Base-by-base conservation (phyloP, 495 filamentous ascomycete species). In the Tuber aestivum region DNA sequence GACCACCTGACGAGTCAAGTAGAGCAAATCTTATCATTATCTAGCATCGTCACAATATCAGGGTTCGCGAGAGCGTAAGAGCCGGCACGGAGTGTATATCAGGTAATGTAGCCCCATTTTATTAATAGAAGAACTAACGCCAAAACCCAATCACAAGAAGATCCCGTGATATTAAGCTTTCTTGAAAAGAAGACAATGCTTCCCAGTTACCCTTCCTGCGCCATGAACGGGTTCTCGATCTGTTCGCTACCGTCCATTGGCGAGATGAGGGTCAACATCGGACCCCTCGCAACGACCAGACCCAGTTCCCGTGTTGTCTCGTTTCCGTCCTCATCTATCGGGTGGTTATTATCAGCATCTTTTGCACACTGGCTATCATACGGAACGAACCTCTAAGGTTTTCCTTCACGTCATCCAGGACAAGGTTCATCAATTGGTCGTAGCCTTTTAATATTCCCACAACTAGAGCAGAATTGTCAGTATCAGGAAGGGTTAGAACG, bases 381-480 rank as follows among this genome's bases (percentile, higher is more conserved):
- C 37, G 65, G 35, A 40, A 79, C 87, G 77, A 80, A 97, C 95
- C 95, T 86, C 92, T 87, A 85, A 97, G 88, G 37, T 90, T 86
- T 83, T 99, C 95, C 85, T 96, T 90, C 35, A 95, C 94, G 72
- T 98, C 93, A 81, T 98, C 96, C 71, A 99, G 87, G 35, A 99
- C 95, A 73, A 99, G 86, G 84, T 98, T 99, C 95, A 98, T 97
- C 48, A 99, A 87, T 80, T 95, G 94, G 81, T 99, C 95, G 80
- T 93, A 97, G 70, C 95, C 95, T 83, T 98, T 99, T 16, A 99
- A 88, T 8, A 88, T 91, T 70, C 95, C 95, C 18, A 88, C 90
- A 16, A 97, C 95, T 97, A 73, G 45, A 69, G 5, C 44, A 61
- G 37, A 71, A 70, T 72, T n/a, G 21, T n/a, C 10, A 40, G 37